These are phyloP conservation scores for Phaeoacremonium minimum DNA, from an alignment of 2,329 filamentous ascomycete genomes.

Conservation along the genomic window DNA sequence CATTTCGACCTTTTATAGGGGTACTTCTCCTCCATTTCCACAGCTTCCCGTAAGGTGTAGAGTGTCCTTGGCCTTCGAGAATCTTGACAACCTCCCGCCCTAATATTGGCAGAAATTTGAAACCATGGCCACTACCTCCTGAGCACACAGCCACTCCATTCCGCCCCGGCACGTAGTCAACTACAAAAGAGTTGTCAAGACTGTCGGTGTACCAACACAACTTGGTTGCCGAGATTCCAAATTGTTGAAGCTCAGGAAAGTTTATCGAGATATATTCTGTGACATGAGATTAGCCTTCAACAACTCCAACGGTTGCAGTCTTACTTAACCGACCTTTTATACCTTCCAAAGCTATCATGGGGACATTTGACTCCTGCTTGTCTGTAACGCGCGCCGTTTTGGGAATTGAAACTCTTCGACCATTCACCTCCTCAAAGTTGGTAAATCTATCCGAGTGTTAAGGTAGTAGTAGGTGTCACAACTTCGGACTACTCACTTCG, in stretches of 20 bases:
- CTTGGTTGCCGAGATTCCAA: constrained; percentile 6
- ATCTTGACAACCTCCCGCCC: constrained; percentile 23
- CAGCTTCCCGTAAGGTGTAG: constrained; percentile 20
- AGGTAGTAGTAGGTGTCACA: too few relatives aligned
- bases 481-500: constrained; percentile 1
- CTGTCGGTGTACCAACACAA: constrained; percentile 23
- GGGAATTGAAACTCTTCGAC: constrained; percentile 1
- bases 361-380: neutral
- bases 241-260: constrained; percentile 3
- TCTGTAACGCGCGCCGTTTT: constrained; percentile 1
- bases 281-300: too few relatives aligned
- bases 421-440: constrained; percentile 1
- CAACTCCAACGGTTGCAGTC: neutral
- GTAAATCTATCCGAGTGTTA: neutral
- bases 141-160: constrained; percentile 1
- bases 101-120: constrained; percentile 24
- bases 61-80: constrained; percentile 15
- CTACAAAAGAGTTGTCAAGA: constrained; percentile 19
- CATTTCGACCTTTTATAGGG: constrained; percentile 11
- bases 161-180: constrained; percentile 1
- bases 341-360: neutral
- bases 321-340: neutral
- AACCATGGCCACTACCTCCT: constrained; percentile 14
- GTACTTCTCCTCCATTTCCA: constrained; percentile 19
- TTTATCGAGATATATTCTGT: constrained; percentile 4